phyloP scores from a whole-genome alignment of 148 eudicot genomes.

The Rhododendron williamsianum region DNA sequence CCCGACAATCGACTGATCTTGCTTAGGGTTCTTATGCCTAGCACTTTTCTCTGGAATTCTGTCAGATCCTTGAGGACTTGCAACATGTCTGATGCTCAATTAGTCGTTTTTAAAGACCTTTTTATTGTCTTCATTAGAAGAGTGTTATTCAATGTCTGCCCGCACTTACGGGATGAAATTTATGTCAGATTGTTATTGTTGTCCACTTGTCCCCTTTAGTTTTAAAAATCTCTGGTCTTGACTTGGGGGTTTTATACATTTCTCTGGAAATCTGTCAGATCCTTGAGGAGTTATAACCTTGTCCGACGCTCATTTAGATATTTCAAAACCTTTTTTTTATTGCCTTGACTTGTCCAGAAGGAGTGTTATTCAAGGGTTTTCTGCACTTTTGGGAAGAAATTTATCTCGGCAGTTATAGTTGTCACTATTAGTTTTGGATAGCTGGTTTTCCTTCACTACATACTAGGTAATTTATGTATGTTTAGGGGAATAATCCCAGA shows the following conservation, averaged over 20 bases:
- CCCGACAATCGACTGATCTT: not conserved
- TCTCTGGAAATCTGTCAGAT: not conserved
- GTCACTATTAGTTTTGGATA: not conserved
- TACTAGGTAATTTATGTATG: not conserved
- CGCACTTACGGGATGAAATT: not conserved
- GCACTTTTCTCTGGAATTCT: not conserved
- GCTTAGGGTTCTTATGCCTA: constrained; percentile 1
- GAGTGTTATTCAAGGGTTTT: not conserved
- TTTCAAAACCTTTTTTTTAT: not conserved
- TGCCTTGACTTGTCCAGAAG: not conserved
- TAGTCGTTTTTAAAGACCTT: not conserved
- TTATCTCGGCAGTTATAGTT: not conserved
- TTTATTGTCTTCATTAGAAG: not conserved
- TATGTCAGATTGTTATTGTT: not conserved
- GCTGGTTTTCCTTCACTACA: not conserved
- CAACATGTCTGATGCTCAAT: not conserved
- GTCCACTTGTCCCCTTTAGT: not conserved
- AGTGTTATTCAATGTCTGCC: not conserved
- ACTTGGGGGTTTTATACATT: constrained; percentile 3
- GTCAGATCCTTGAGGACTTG: not conserved
- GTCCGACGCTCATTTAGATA: not conserved
- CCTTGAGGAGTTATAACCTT: not conserved
- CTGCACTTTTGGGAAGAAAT: not conserved
- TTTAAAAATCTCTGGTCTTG: not conserved
- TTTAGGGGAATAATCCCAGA: not conserved